A percentile compares a stretch with the other conserved stretches of the same genome.
These are phyloP conservation scores for Crithidia fasciculata DNA, from an alignment of 208 protist genomes.

Conservation along the genomic window DNA sequence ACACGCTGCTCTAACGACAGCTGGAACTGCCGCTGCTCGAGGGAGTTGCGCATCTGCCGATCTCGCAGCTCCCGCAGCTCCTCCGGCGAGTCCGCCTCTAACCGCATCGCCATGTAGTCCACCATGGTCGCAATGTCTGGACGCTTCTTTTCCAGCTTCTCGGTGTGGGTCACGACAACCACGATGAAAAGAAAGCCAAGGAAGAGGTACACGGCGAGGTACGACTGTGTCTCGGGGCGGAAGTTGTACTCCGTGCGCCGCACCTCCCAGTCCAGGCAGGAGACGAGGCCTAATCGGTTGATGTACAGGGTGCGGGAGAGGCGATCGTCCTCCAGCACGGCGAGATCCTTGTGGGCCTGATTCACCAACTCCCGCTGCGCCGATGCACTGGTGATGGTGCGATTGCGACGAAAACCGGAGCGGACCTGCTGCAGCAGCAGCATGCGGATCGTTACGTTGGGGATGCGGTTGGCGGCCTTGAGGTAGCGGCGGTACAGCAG, in stretches of 20 bases:
- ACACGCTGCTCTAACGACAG: constrained; percentile 75
- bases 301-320: constrained; percentile 89
- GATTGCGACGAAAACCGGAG: constrained; percentile 76
- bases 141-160: constrained; percentile 56
- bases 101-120: constrained; percentile 80
- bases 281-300: constrained; percentile 88
- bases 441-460: constrained; percentile 90
- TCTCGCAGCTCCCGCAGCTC: constrained; percentile 63
- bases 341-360: constrained; percentile 85
- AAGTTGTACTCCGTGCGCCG: constrained; percentile 90
- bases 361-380: constrained; percentile 85
- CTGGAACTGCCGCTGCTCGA: constrained; percentile 58
- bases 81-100: constrained; percentile 78
- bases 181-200: constrained; percentile 55
- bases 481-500: constrained; percentile 89
- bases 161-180: constrained; percentile 41
- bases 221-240: constrained; percentile 62
- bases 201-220: constrained; percentile 46
- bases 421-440: constrained; percentile 85
- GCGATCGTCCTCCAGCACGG: constrained; percentile 83
- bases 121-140: constrained; percentile 86
- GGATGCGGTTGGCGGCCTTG: constrained; percentile 82
- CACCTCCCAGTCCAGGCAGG: constrained; percentile 90
- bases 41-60: constrained; percentile 56
- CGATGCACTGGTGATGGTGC: constrained; percentile 64